Evolutionary conservation across 1,139 yeast species (phyloP).

Genomic region (Geotrichum candidum): DNA sequence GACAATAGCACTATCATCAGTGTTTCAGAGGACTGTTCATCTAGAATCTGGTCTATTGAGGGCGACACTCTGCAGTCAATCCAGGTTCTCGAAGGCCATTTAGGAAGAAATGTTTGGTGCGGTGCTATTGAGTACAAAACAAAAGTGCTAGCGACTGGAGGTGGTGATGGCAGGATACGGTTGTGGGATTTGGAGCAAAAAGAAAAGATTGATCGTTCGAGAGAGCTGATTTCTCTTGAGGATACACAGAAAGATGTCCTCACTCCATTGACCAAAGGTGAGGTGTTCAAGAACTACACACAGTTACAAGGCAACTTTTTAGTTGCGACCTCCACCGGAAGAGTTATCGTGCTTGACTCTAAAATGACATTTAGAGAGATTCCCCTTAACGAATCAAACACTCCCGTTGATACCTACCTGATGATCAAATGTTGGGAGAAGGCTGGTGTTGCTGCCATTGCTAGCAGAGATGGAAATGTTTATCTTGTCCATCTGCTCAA

Average conservation of each 20-base stretch:
- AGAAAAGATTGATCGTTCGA: slow-evolving; percentile 30
- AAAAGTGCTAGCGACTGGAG: slow-evolving; percentile 58
- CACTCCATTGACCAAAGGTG: slow-evolving; percentile 40
- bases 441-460: slow-evolving; percentile 42
- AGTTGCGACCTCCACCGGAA: slow-evolving; percentile 60
- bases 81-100: slow-evolving; percentile 58
- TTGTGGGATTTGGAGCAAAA: slow-evolving; percentile 47
- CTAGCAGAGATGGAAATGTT: slow-evolving; percentile 50
- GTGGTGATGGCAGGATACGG: slow-evolving; percentile 80
- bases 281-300: slow-evolving; percentile 58
- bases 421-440: slow-evolving; percentile 45
- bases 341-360: slow-evolving; percentile 29
- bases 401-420: slow-evolving; percentile 44
- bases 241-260: slow-evolving; percentile 21
- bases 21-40: slow-evolving; percentile 84
- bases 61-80: slow-evolving; percentile 38
- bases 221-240: slow-evolving; percentile 32
- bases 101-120: slow-evolving; percentile 86
- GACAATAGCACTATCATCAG: slow-evolving; percentile 44
- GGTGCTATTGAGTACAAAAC: slow-evolving; percentile 51
- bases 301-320: slow-evolving; percentile 41
- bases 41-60: slow-evolving; percentile 62
- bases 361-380: slow-evolving; percentile 26
- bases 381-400: slow-evolving; percentile 36
- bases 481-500: slow-evolving; percentile 42